Evolutionary conservation across 2,329 filamentous ascomycete genomes (phyloP).

Genomic region (Triangularia setosa): DNA sequence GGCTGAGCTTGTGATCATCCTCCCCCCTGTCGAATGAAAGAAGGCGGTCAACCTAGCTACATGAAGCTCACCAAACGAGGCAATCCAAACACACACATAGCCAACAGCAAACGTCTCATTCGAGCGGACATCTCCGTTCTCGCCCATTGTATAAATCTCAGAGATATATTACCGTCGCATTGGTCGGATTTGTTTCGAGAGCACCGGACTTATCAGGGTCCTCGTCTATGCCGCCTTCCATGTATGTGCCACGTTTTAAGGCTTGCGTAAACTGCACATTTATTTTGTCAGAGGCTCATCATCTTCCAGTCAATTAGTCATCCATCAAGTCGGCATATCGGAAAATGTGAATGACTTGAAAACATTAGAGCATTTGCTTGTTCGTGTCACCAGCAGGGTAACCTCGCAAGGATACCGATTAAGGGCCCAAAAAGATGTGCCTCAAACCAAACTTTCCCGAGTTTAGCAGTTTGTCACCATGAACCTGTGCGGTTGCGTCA

Average conservation of each 20-base stretch:
- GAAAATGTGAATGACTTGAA: no score
- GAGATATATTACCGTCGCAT: background rate
- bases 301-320: background rate
- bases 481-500: background rate
- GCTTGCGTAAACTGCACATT: background rate
- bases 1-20: background rate
- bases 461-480: background rate
- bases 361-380: background rate
- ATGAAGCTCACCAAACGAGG: no score
- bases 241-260: background rate
- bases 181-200: background rate
- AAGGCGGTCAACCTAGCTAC: background rate
- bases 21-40: no score
- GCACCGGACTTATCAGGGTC: background rate
- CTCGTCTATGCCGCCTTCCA: background rate
- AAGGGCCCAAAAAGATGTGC: background rate
- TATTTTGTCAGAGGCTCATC: no score
- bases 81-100: background rate
- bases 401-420: no score
- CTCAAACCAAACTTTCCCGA: background rate
- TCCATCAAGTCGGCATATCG: background rate
- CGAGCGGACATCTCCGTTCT: background rate
- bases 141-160: no score
- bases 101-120: background rate
- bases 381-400: no score